These are phyloP conservation scores for Ustanciosporium gigantosporum DNA, from an alignment of 1,284 basidiomycete genomes.

Conservation along the genomic window DNA sequence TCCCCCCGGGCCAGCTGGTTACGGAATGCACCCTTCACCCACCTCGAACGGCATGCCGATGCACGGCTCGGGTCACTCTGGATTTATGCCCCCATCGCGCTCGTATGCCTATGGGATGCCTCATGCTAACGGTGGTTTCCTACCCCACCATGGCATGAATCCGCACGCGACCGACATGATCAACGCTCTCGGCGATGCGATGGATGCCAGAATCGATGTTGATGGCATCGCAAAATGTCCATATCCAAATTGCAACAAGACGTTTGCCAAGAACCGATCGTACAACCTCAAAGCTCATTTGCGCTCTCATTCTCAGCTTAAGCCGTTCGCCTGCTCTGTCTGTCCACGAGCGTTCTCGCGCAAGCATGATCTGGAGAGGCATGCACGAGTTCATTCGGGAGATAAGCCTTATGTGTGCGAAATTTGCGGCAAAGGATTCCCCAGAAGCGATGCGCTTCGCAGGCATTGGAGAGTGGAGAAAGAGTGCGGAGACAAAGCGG, in stretches of 20 bases:
- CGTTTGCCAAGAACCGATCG: constrained; percentile 54
- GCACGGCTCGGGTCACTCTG: not conserved
- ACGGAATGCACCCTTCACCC: constrained; percentile 5
- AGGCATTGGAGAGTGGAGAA: constrained; percentile 58
- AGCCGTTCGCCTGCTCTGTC: constrained; percentile 55
- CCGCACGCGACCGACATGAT: constrained; percentile 38
- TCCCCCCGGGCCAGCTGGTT: constrained; percentile 1
- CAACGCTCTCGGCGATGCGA: constrained; percentile 46
- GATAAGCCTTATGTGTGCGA: constrained; percentile 60
- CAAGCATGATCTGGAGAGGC: constrained; percentile 59
- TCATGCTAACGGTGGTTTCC: constrained; percentile 6
- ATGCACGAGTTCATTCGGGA: constrained; percentile 58
- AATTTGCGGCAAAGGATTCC: constrained; percentile 58
- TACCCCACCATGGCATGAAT: constrained; percentile 25
- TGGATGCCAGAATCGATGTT: constrained; percentile 46
- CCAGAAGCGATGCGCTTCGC: constrained; percentile 56
- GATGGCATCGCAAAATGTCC: constrained; percentile 52
- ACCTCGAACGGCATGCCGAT: constrained; percentile 6
- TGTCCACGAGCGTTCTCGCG: constrained; percentile 57
- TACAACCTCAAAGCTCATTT: constrained; percentile 58
- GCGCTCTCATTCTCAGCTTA: constrained; percentile 51
- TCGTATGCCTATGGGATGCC: constrained; percentile 20
- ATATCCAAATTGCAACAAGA: constrained; percentile 54
- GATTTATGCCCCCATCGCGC: constrained; percentile 30
- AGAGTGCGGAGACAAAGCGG: constrained; percentile 50